Conservation (phyloP, 768 basidiomycete species). For the Chalciporus pseudorubinellus region DNA sequence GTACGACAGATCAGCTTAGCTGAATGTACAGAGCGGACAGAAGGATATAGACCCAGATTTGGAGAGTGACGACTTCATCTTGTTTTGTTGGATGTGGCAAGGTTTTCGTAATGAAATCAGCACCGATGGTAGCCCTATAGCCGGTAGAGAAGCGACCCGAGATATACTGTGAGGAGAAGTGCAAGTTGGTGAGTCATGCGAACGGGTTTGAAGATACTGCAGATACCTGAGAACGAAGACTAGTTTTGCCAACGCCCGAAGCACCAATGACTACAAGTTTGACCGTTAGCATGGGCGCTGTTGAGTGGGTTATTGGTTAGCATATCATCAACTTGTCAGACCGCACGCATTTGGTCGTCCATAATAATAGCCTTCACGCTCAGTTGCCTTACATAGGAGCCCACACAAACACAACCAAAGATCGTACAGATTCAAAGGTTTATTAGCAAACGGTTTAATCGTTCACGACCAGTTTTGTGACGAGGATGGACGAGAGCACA, state of each 20-base stretch:
- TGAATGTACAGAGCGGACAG: neutral
- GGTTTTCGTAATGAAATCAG: constrained; percentile 83
- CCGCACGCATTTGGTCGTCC: constrained; percentile 1
- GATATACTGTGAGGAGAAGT: constrained; percentile 54
- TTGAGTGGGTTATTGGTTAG: constrained; percentile 5
- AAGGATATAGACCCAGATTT: constrained; percentile 55
- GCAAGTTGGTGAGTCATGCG: neutral
- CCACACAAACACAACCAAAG: constrained; percentile 20
- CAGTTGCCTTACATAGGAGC: constrained; percentile 10
- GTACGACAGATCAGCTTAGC: constrained; percentile 5
- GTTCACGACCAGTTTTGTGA: neutral
- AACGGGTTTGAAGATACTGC: neutral
- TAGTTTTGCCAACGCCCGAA: constrained; percentile 85
- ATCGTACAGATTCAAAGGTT: neutral
- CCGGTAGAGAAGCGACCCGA: constrained; percentile 71
- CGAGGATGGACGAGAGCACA: constrained; percentile 28
- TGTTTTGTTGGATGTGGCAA: constrained; percentile 57
- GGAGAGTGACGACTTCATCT: constrained; percentile 60
- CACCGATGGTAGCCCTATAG: constrained; percentile 84
- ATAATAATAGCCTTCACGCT: neutral
- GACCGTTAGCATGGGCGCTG: constrained; percentile 57
- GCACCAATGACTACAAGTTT: constrained; percentile 82
- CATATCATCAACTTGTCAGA: constrained; percentile 18
- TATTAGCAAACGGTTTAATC: too few relatives aligned
- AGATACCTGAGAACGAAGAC: constrained; percentile 67